Conservation (phyloP, 176 grass and related monocot species). For the Carex myosuroides region DNA sequence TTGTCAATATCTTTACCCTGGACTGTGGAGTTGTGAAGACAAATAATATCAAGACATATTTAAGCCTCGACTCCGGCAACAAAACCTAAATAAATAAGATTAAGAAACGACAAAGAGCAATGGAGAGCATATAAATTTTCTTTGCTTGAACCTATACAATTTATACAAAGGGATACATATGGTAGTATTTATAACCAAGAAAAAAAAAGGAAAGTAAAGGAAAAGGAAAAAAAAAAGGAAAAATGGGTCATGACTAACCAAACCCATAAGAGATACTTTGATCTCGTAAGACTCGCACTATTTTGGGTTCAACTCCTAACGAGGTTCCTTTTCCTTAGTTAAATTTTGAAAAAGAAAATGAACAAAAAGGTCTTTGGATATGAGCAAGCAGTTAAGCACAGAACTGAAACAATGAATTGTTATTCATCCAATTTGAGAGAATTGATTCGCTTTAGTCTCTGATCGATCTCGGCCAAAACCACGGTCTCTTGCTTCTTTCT, state of each 20-base stretch:
- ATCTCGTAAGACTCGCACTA: slow-evolving; percentile 3
- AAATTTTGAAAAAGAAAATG: slow-evolving; percentile 8
- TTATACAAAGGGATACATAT: slow-evolving; percentile 10
- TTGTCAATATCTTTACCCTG: no score
- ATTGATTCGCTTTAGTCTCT: slow-evolving; percentile 68
- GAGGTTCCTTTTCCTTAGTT: neutral
- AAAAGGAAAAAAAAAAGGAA: neutral
- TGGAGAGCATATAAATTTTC: neutral
- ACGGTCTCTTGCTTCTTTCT: slow-evolving; percentile 87
- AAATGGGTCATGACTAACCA: slow-evolving; percentile 14
- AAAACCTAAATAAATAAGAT: neutral
- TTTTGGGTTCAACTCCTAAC: neutral
- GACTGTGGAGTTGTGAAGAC: neutral
- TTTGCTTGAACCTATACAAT: slow-evolving; percentile 25
- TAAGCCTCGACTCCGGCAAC: neutral
- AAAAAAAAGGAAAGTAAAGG: neutral
- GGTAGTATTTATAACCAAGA: neutral
- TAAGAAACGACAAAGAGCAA: neutral
- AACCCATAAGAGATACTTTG: slow-evolving; percentile 8
- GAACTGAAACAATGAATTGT: neutral
- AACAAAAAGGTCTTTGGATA: slow-evolving; percentile 1
- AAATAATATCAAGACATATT: neutral
- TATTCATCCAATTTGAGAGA: slow-evolving; percentile 73
- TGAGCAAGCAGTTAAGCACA: neutral
- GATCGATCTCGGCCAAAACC: slow-evolving; percentile 93